Evolutionary conservation across 352 stramenopile genomes (phyloP).

Genomic region (Globisporangium yorkense): DNA sequence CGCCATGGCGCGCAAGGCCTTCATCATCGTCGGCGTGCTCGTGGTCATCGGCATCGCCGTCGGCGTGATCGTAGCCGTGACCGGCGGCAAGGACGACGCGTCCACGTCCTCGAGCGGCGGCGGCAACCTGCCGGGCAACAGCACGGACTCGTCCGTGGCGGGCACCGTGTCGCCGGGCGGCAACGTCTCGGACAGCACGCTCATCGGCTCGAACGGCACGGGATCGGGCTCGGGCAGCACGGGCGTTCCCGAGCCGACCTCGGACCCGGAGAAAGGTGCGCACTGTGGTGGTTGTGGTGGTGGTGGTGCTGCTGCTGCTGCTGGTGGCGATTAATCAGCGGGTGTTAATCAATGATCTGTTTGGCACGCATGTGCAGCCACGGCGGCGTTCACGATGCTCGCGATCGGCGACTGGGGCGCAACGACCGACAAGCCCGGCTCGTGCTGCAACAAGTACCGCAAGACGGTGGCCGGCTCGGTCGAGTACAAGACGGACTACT

Average conservation of each 20-base stretch:
- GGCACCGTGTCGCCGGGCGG: conserved; percentile 17
- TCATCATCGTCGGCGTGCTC: conserved; percentile 64
- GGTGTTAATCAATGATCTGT: conserved; percentile 5
- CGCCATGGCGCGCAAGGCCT: conserved; percentile 41
- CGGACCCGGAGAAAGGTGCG: conserved; percentile 41
- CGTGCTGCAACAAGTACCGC: conserved; percentile 87
- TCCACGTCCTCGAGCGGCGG: conserved; percentile 19
- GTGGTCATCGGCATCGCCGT: conserved; percentile 60
- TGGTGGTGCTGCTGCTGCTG: background rate
- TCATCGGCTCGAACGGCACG: conserved; percentile 26
- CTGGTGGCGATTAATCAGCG: conserved; percentile 6
- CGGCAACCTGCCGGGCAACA: conserved; percentile 9
- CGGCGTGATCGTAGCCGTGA: conserved; percentile 64
- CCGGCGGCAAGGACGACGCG: conserved; percentile 21
- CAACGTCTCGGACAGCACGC: conserved; percentile 44
- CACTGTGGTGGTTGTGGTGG: background rate
- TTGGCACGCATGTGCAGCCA: conserved; percentile 11
- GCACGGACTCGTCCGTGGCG: conserved; percentile 2
- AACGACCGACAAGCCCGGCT: conserved; percentile 81
- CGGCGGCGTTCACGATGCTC: conserved; percentile 68
- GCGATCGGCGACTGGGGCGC: conserved; percentile 84
- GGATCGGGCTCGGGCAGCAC: conserved; percentile 17
- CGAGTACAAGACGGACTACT: conserved; percentile 86
- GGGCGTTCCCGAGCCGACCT: conserved; percentile 36
- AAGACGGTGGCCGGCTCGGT: conserved; percentile 74